These are phyloP conservation scores for Mucor piriformis DNA, from an alignment of 371 early-diverging fungal species.

Conservation along the genomic window DNA sequence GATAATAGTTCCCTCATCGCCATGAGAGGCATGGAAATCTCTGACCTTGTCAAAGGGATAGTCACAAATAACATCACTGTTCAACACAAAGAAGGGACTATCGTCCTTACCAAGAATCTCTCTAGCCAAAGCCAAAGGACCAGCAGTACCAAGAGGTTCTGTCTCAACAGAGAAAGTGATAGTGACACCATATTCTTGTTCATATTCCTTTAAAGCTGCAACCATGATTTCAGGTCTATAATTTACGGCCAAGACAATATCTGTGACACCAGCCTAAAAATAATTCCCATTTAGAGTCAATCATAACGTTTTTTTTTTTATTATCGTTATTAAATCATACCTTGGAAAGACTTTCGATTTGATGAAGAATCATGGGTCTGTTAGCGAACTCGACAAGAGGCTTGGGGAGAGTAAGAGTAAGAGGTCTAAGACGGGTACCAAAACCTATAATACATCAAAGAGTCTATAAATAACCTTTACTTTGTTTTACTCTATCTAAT, in stretches of 20 bases:
- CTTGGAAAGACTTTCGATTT: slow-evolving; percentile 97
- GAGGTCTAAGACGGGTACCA: slow-evolving; percentile 98
- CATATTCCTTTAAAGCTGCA: slow-evolving; percentile 85
- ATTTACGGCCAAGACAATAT: slow-evolving; percentile 99
- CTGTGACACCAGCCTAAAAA: slow-evolving; percentile 92
- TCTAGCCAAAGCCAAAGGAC: slow-evolving; percentile 96
- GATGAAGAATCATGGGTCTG: slow-evolving; percentile 99
- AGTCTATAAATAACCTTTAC: neutral
- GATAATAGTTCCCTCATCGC: slow-evolving; percentile 93
- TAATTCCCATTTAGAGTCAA: neutral
- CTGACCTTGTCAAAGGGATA: slow-evolving; percentile 94
- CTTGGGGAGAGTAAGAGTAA: slow-evolving; percentile 98
- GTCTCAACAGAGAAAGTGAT: slow-evolving; percentile 98
- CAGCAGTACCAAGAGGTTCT: slow-evolving; percentile 97
- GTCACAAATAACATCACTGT: slow-evolving; percentile 99
- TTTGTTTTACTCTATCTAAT: too few species aligned
- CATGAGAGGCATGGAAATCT: slow-evolving; percentile 88
- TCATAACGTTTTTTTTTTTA: neutral
- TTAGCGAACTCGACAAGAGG: slow-evolving; percentile 99
- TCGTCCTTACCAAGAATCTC: slow-evolving; percentile 92
- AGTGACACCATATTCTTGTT: slow-evolving; percentile 86
- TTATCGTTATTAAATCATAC: slow-evolving; percentile 50
- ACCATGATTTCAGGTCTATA: slow-evolving; percentile 98
- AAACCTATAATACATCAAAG: slow-evolving; percentile 76
- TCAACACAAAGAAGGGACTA: slow-evolving; percentile 98